phyloP scores from a whole-genome alignment of 495 filamentous ascomycete species.

The Aspergillus indologenus region DNA sequence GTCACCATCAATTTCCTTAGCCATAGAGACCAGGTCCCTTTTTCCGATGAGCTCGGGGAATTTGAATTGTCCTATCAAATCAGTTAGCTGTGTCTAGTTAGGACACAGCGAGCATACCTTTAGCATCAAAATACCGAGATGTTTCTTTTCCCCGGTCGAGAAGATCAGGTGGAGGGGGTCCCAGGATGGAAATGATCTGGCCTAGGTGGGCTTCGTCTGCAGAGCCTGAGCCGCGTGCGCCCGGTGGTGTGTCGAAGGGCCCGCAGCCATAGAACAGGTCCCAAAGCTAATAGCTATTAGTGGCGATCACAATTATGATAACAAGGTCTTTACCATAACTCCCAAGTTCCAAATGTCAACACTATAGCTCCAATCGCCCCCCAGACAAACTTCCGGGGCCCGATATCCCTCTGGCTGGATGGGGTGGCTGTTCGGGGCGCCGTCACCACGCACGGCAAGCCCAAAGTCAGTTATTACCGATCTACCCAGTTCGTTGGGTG shows the following conservation, averaged over 20 bases:
- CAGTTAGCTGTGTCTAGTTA: slow-evolving; percentile 16
- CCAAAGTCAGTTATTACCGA: slow-evolving; percentile 41
- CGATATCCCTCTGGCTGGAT: slow-evolving; percentile 37
- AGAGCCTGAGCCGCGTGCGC: slow-evolving; percentile 16
- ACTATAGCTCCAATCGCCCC: slow-evolving; percentile 34
- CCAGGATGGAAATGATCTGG: slow-evolving; percentile 28
- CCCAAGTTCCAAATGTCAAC: slow-evolving; percentile 36
- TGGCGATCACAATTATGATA: slow-evolving; percentile 10
- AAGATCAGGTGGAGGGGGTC: slow-evolving; percentile 25
- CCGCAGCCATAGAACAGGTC: slow-evolving; percentile 26
- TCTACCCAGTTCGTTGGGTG: slow-evolving; percentile 14
- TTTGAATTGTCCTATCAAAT: slow-evolving; percentile 22
- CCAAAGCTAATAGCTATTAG: slow-evolving; percentile 25
- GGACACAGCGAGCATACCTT: slow-evolving; percentile 16
- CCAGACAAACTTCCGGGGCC: slow-evolving; percentile 39
- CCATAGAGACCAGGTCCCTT: slow-evolving; percentile 16
- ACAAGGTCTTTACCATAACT: slow-evolving; percentile 16
- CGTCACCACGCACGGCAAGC: slow-evolving; percentile 28
- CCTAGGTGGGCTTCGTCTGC: slow-evolving; percentile 26
- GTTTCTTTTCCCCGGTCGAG: slow-evolving; percentile 20
- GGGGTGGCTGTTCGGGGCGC: slow-evolving; percentile 22
- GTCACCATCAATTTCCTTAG: slow-evolving; percentile 14
- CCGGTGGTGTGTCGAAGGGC: slow-evolving; percentile 23
- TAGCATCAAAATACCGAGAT: slow-evolving; percentile 23
- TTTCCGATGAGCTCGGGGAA: slow-evolving; percentile 17